Evolutionary conservation across 2,329 filamentous ascomycete genomes (phyloP), one percentile per base, ranked within the genome.

Genomic region (Graphium sp.): DNA sequence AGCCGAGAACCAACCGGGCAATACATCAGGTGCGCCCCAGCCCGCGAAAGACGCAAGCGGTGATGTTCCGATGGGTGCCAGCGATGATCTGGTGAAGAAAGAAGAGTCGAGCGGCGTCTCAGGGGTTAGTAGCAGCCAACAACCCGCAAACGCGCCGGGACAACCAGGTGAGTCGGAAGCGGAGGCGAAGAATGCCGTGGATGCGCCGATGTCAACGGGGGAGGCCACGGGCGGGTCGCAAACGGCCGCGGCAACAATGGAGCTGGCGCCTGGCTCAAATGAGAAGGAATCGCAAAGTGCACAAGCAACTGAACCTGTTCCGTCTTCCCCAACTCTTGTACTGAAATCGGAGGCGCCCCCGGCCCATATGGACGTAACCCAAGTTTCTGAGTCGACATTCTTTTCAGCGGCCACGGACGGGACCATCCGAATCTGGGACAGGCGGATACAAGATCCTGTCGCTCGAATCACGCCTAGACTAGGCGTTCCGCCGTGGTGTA

Each of bases 401-500:
- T 62, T 98, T 29, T 81, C 85, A 16, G 80, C 89, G 3, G 79
- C 82, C 3, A 82, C 87, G 7, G 79, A 95, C 52, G 85, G 87
- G 30, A 75, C 74, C 1, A 61, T 98, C 24, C 76, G 84, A n/a
- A 73, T 98, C 38, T 98, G 89, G 87, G 92, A 98, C 44, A 62
- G 76, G 4, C 73, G 89, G 13, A 69, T 79, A 36, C 67, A 68
- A 2, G 66, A 76, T 20, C 78, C 87, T 0, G 63, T 93, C 2
- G 84, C 89, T 3, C 72, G 75, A 17, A 87, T 95, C 32, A 61
- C 64, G 2, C 81, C 79, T 12, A 62, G 74, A 8, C 68, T 72
- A 8, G 73, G 74, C 12, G 80, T 83, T 1, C 87, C 89, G 2
- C 89, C 87, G 1, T 98, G 87, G 87, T 95, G 87, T 50, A 94